Evolutionary conservation across 1,284 basidiomycete genomes (phyloP).

Genomic region (Apiotrichum porosum): DNA sequence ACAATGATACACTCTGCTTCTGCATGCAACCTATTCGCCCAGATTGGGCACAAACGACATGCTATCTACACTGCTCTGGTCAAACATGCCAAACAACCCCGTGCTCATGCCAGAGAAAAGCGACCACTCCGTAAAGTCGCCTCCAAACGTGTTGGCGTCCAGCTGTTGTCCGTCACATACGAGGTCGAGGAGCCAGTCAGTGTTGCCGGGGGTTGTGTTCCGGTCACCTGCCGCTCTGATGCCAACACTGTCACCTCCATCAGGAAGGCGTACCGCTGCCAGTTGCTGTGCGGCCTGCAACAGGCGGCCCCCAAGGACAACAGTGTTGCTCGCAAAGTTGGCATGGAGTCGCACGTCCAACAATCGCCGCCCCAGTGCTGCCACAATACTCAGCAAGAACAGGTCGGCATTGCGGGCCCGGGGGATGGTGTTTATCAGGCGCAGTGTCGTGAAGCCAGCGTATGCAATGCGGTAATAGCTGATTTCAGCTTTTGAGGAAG

Average conservation of each 20-base stretch:
- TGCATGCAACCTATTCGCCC: no score
- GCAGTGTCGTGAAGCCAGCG: conserved; percentile 13
- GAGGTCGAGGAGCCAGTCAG: not conserved
- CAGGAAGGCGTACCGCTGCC: not conserved
- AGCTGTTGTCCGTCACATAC: not conserved
- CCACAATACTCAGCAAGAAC: conserved; percentile 16
- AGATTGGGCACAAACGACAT: no score
- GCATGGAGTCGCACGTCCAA: conserved; percentile 16
- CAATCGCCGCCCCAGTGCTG: conserved; percentile 9
- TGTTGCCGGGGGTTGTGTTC: not conserved
- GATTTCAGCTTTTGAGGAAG: not conserved
- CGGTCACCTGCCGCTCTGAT: not conserved
- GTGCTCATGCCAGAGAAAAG: not conserved
- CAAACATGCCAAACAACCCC: not conserved
- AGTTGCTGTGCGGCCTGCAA: conserved; percentile 13
- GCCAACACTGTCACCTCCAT: no score
- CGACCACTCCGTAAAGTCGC: not conserved
- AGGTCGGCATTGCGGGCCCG: conserved; percentile 11
- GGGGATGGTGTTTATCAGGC: conserved; percentile 13
- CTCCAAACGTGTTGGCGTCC: not conserved
- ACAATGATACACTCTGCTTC: no score
- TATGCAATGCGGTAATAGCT: conserved; percentile 19
- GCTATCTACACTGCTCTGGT: no score
- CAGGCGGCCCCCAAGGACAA: conserved; percentile 14
- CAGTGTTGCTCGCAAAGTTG: conserved; percentile 14